Evolutionary conservation across 371 early-diverging fungal genomes (phyloP).

Genomic region (Rhizopus stolonifer): DNA sequence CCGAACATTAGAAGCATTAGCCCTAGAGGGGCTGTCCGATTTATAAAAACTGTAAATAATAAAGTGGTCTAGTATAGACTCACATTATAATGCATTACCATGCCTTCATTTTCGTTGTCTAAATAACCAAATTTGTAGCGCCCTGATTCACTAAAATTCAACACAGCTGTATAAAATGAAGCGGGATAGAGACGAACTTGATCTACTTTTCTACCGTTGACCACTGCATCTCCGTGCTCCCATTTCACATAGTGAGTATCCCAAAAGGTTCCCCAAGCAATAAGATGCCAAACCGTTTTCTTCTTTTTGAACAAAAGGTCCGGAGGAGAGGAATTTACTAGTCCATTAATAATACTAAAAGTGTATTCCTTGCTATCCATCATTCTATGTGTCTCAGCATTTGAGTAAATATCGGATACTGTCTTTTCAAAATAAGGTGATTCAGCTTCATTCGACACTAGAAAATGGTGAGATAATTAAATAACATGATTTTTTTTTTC

Average conservation of each 20-base stretch:
- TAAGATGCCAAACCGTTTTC: constrained; percentile 33
- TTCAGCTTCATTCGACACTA: constrained; percentile 40
- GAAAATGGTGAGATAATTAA: not conserved
- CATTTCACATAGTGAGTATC: constrained; percentile 36
- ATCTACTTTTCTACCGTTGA: constrained; percentile 11
- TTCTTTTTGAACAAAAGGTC: constrained; percentile 24
- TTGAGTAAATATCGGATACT: constrained; percentile 10
- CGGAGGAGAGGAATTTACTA: constrained; percentile 23
- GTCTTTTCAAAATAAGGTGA: constrained; percentile 38
- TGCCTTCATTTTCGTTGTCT: constrained; percentile 1
- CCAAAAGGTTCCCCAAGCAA: constrained; percentile 44
- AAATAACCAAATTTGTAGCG: constrained; percentile 9
- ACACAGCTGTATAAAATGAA: constrained; percentile 31
- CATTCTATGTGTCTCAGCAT: not conserved
- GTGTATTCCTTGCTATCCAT: constrained; percentile 17
- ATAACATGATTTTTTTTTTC: not conserved
- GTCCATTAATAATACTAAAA: constrained; percentile 39
- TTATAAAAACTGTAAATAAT: constrained; percentile 14
- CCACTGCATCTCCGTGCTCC: constrained; percentile 20
- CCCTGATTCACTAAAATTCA: not conserved
- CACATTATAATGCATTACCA: constrained; percentile 13
- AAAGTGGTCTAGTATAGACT: not conserved
- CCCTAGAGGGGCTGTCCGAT: constrained; percentile 41
- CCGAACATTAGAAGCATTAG: constrained; percentile 45
- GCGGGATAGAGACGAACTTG: constrained; percentile 40